Percentiles rank a stretch among this genome's conserved stretches.
Evolutionary conservation across 306 rosid species (phyloP).

Genomic region (Myrica gale): DNA sequence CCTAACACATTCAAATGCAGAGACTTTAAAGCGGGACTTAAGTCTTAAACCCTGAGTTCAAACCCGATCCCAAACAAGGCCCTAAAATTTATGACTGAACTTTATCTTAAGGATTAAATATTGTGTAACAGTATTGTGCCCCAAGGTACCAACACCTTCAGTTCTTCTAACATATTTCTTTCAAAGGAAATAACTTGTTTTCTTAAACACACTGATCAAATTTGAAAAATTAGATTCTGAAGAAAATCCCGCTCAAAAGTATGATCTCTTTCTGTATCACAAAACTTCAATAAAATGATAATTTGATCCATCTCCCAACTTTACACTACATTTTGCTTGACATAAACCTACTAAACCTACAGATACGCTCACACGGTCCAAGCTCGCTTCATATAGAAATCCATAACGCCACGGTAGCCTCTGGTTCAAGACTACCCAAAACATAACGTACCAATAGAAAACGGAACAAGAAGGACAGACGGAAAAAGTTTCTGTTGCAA

Average conservation of each 20-base stretch:
- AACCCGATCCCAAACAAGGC: no score
- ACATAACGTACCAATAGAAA: background rate
- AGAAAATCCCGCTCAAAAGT: no score
- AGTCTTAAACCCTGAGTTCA: no score
- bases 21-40: no score
- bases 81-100: background rate
- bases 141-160: background rate
- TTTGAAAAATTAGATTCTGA: no score
- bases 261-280: no score
- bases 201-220: no score
- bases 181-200: no score
- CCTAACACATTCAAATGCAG: no score
- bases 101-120: background rate
- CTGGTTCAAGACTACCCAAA: background rate
- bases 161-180: background rate
- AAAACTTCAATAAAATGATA: no score
- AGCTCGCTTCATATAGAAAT: background rate
- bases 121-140: background rate
- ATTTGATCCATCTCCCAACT: background rate
- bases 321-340: background rate
- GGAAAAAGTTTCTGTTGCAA: background rate
- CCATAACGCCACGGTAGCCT: background rate
- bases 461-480: background rate
- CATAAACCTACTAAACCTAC: background rate
- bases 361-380: background rate